These are phyloP conservation scores for Phalaenopsis equestris DNA, from an alignment of 106 monocot genomes.

Conservation along the genomic window DNA sequence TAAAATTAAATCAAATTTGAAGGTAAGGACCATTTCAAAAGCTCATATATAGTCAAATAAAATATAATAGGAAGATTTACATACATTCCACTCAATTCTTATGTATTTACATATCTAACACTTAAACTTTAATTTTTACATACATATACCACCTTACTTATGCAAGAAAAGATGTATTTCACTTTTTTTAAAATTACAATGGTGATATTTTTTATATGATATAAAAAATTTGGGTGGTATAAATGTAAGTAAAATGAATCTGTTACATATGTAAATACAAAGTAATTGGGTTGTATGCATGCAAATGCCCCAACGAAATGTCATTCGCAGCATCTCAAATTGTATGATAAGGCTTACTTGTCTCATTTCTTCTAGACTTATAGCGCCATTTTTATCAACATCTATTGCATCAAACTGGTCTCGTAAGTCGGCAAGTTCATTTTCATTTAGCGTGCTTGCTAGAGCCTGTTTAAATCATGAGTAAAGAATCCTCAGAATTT, in stretches of 20 bases:
- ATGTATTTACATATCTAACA: no score
- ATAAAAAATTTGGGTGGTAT: no score
- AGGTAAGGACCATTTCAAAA: not conserved
- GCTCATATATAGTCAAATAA: not conserved
- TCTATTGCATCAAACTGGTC: slow-evolving; percentile 97
- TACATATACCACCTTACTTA: no score
- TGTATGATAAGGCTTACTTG: slow-evolving; percentile 34
- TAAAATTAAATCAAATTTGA: not conserved
- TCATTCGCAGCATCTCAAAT: not conserved
- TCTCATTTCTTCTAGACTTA: slow-evolving; percentile 97
- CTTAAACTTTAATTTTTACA: no score
- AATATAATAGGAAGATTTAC: no score
- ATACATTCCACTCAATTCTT: no score
- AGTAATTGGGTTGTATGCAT: no score
- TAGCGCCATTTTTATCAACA: slow-evolving; percentile 83
- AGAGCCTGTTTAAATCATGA: slow-evolving; percentile 49
- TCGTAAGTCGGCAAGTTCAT: slow-evolving; percentile 69
- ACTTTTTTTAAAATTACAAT: no score
- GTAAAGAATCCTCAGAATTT: slow-evolving; percentile 2
- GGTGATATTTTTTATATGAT: no score
- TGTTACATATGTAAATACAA: no score
- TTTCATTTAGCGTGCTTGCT: slow-evolving; percentile 82
- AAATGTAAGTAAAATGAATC: no score
- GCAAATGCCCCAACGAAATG: not conserved
- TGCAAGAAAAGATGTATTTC: no score